These are phyloP conservation scores for Galerina marginata DNA, from an alignment of 768 basidiomycete genomes.

Conservation along the genomic window DNA sequence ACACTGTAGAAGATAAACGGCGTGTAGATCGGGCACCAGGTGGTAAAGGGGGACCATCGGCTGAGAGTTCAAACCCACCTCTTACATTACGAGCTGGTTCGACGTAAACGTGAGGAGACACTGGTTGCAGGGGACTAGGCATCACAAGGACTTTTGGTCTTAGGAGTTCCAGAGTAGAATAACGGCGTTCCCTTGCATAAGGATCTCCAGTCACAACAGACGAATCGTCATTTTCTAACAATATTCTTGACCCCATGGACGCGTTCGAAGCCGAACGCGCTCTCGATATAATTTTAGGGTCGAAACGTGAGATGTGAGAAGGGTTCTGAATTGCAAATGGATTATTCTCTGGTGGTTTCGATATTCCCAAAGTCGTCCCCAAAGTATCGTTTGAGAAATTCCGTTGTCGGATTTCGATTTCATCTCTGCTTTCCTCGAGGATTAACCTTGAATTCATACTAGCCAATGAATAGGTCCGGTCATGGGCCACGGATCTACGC, in stretches of 20 bases:
- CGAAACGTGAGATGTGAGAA: conserved; percentile 73
- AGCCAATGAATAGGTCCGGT: conserved; percentile 53
- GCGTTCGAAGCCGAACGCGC: conserved; percentile 66
- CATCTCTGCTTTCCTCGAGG: conserved; percentile 43
- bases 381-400: conserved; percentile 51
- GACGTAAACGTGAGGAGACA: conserved; percentile 37
- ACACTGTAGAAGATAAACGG: conserved; percentile 46
- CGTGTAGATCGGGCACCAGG: conserved; percentile 69
- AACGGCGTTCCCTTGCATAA: conserved; percentile 55
- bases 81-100: conserved; percentile 40
- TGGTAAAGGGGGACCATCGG: conserved; percentile 81
- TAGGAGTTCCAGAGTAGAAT: conserved; percentile 79
- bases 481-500: conserved; percentile 34
- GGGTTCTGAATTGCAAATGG: conserved; percentile 74
- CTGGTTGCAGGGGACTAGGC: conserved; percentile 83
- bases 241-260: conserved; percentile 68
- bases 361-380: conserved; percentile 51
- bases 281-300: conserved; percentile 70
- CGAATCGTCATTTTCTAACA: conserved; percentile 59
- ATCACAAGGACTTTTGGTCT: conserved; percentile 93
- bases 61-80: conserved; percentile 67
- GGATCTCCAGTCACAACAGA: conserved; percentile 47
- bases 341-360: conserved; percentile 55
- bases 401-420: conserved; percentile 35
- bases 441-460: conserved; percentile 56